Base-by-base conservation (phyloP, 2,329 filamentous ascomycete species). In the Trichothecium roseum region DNA sequence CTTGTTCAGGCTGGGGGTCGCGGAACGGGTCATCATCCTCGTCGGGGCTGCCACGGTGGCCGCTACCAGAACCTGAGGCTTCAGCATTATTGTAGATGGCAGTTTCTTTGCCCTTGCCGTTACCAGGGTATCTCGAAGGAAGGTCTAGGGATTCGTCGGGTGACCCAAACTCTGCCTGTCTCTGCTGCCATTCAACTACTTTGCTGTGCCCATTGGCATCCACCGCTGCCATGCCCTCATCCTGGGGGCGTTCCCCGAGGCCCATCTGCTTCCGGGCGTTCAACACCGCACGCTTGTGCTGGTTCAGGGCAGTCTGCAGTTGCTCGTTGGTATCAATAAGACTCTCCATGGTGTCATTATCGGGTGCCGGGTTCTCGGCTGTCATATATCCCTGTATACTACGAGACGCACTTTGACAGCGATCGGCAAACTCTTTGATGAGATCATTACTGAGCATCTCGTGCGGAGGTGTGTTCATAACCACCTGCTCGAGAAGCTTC, bases 281-380 rank as follows among this genome's bases (percentile, higher is more conserved):
- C n/a, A 81, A 60, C 28, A 93, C 64, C 8, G 86, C 81, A 37
- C 87, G 78, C 57, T 94, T 85, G 56, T 95, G 85, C 52, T 86
- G 79, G 43, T 78, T 91, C 28, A 89, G 68, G 0, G 88, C 81
- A 30, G 84, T 75, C 41, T 85, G 84, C 20, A 98, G 68, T 53
- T 89, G 83, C 57, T 96, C 91, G 54, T 94, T 94, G 12, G 86
- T 91, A 57, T 95, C 87, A 50, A 98, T 94, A 42, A 98, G 65
- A 12, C 78, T 88, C 53, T 91, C 78, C 73, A 96, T 86, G 1
- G 89, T 96, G 46, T 94, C 82, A 50, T 94, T 89, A 56, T 96
- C 91, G 0, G 89, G 88, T 1, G 74, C 55, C 0, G 89, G 88
- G 52, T 85, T 74, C 38, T 82, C 78, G 32, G 79, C 75, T 29